phyloP scores from a whole-genome alignment of 192 early-diverging fungal species.

The Neocallimastix lanati region DNA sequence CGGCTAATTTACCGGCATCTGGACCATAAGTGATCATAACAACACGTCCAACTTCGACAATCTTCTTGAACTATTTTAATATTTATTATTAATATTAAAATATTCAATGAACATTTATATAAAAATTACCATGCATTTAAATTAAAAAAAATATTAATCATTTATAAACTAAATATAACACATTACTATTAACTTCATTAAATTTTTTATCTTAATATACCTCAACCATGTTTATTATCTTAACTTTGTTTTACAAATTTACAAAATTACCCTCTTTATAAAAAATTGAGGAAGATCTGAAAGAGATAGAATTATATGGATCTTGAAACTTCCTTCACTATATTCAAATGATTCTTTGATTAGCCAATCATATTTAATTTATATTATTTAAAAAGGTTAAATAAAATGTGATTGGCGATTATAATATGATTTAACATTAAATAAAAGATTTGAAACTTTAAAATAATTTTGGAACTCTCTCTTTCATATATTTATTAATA shows the following conservation, averaged over 20 bases:
- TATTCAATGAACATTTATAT: too few species aligned
- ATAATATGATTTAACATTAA: background rate
- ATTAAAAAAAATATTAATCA: too few species aligned
- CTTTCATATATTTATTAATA: background rate
- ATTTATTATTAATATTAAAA: too few species aligned
- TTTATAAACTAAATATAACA: too few species aligned
- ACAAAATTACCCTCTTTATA: background rate
- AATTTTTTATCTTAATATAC: too few species aligned
- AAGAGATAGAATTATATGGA: background rate
- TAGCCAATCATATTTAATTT: background rate
- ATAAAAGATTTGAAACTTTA: background rate
- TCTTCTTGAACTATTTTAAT: slow-evolving; percentile 66
- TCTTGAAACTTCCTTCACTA: background rate
- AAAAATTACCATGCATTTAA: too few species aligned
- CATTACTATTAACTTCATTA: too few species aligned
- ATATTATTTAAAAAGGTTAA: background rate
- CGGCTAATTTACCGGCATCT: slow-evolving; percentile 91
- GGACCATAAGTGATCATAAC: slow-evolving; percentile 87
- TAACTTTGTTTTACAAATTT: background rate
- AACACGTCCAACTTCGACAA: slow-evolving; percentile 96
- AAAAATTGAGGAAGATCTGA: background rate
- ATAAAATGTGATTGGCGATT: background rate
- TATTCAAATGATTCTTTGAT: background rate
- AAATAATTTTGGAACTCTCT: background rate
- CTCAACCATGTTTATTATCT: background rate